Conservation (phyloP, 225 moss, liverwort and hornwort genomes). For the Physcomitrium patens region DNA sequence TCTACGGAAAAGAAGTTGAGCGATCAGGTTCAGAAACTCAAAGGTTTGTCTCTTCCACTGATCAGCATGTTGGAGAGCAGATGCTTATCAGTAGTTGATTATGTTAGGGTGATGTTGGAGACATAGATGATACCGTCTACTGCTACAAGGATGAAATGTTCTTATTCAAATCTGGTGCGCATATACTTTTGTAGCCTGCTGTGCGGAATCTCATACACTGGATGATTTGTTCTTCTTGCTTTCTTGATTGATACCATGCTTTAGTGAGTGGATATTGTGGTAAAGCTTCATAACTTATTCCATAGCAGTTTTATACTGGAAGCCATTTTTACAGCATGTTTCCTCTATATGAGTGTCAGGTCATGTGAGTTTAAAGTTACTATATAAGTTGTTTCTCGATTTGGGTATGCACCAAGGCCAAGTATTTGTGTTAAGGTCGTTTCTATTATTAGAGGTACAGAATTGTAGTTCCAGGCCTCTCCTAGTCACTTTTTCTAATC, state of each 20-base stretch:
- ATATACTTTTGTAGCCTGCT: constrained; percentile 19
- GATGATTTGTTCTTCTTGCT: not conserved
- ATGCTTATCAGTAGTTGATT: constrained; percentile 11
- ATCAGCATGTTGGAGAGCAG: constrained; percentile 10
- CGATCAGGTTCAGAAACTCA: constrained; percentile 68
- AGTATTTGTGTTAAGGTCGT: constrained; percentile 6
- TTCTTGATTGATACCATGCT: constrained; percentile 1
- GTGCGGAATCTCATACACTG: not conserved
- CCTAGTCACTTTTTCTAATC: constrained; percentile 6
- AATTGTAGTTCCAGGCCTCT: not conserved
- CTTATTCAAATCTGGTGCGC: constrained; percentile 22
- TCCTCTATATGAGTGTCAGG: not conserved
- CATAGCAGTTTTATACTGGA: not conserved
- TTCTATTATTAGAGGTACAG: not conserved
- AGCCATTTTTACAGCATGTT: no score
- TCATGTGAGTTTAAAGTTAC: constrained; percentile 13
- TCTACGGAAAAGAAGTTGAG: constrained; percentile 64
- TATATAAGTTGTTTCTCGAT: not conserved
- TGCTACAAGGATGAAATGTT: constrained; percentile 12
- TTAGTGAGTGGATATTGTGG: constrained; percentile 1
- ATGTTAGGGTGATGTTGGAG: constrained; percentile 16
- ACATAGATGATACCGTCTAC: constrained; percentile 21
- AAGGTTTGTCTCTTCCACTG: constrained; percentile 40
- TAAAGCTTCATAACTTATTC: not conserved
- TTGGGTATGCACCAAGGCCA: not conserved